Base-by-base conservation (phyloP, 805 yeast genomes). In the Yarrowia porcina region DNA sequence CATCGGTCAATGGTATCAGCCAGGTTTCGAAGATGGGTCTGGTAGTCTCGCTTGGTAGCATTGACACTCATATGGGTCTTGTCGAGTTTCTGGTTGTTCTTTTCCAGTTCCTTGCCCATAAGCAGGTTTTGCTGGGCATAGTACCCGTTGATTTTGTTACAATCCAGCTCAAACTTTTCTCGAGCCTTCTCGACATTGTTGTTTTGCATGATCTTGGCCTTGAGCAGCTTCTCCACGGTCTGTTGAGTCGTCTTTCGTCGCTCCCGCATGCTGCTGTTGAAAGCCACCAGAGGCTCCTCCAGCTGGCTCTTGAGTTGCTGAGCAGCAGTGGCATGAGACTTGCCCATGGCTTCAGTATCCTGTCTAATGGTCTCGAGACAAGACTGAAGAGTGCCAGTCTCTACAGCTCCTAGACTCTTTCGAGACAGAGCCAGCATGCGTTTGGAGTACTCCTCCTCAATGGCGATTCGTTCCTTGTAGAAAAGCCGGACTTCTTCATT, bases 361-460 rank as follows among this genome's bases (percentile, higher is more conserved):
- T 72, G 67, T 36, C 80, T 75, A 59, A 90, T 75, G 23, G 78
- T 76, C 50, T 87, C 90, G 10, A 90, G 76, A 9, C 90, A 80
- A 9, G 79, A 76, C 67, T 80, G 83, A 64, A 87, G 72, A 0
- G 84, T 74, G 0, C 92, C 93, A 0, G 82, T 77, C 67, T 85
- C 89, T 63, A 76, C 77, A 2, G 81, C 70, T 0, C 91, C 92
- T 4, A 84, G 72, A 0, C 76, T 68, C 67, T 78, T 80, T 56
- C 75, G 73, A 20, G 88, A 75, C 21, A 90, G 74, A 15, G 80
- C 77, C 45, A 75, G 75, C 67, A 90, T 72, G 64, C 79, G 80
- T 63, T 82, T 80, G 38, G 85, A 75, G 69, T 88, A 89, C 25
- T 90, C 96, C 65, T 84, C 87, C 69, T 90, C 97, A 39, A 90